These are phyloP conservation scores for Cyberlindnera xishuangbannaensis DNA, from an alignment of 805 yeast genomes.

Conservation along the genomic window DNA sequence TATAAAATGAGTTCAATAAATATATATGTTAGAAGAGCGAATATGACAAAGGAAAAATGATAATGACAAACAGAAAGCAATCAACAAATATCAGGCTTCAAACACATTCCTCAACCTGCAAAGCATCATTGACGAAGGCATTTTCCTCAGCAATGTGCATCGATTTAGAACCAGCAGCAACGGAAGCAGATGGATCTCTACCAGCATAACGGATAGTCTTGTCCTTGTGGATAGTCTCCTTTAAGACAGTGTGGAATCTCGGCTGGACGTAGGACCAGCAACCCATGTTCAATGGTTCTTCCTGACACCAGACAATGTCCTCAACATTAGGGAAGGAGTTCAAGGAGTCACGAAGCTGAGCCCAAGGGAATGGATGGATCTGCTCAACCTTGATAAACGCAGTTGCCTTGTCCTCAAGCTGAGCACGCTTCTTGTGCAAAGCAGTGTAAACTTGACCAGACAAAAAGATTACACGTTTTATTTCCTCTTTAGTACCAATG, in stretches of 20 bases:
- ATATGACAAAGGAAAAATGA: too few species aligned
- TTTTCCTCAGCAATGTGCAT: constrained; percentile 87
- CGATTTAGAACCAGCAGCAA: constrained; percentile 94
- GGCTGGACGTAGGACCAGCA: constrained; percentile 76
- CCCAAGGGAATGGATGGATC: constrained; percentile 98
- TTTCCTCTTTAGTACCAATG: constrained; percentile 72
- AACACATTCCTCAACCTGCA: constrained; percentile 25
- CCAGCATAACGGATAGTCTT: constrained; percentile 78
- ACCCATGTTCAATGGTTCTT: constrained; percentile 98
- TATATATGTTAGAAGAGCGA: too few species aligned
- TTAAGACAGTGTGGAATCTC: constrained; percentile 71
- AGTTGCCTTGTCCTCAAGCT: constrained; percentile 70
- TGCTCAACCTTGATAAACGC: constrained; percentile 91
- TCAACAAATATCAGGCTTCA: constrained; percentile 1
- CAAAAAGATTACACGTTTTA: constrained; percentile 79
- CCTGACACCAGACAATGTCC: constrained; percentile 96
- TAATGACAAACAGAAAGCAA: too few species aligned
- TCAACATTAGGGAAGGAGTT: constrained; percentile 73
- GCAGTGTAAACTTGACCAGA: constrained; percentile 95
- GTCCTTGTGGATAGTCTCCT: constrained; percentile 65
- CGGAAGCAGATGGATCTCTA: constrained; percentile 96
- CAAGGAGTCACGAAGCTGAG: constrained; percentile 81
- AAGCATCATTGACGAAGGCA: constrained; percentile 75
- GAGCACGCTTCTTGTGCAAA: constrained; percentile 80
- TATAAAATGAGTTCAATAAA: too few species aligned